These are phyloP conservation scores for Backusella sp. DNA, from an alignment of 192 early-diverging fungal genomes.

Conservation along the genomic window DNA sequence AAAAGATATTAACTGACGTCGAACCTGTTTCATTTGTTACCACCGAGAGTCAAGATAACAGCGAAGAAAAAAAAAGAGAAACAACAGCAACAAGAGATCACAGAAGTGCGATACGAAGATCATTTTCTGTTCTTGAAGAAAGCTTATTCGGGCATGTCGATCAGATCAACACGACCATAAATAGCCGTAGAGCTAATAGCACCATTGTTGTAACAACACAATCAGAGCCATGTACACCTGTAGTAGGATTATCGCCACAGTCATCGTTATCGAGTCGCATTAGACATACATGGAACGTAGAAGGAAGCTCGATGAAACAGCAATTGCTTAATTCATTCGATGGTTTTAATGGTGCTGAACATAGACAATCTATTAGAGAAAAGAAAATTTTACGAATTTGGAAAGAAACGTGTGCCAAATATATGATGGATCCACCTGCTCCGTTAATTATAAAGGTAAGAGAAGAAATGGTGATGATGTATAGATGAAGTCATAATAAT, in stretches of 20 bases:
- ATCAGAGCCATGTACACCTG: conserved; percentile 1
- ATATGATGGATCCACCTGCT: background rate
- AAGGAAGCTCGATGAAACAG: background rate
- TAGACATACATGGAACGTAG: background rate
- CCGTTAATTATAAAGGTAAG: background rate
- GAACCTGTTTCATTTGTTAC: background rate
- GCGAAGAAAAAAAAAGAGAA: background rate
- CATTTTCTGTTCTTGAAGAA: conserved; percentile 3
- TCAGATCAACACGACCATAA: background rate
- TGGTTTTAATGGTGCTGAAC: background rate
- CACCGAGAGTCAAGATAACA: background rate
- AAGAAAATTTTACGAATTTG: background rate
- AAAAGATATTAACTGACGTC: background rate
- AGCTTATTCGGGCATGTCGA: background rate
- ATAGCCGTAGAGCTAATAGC: background rate
- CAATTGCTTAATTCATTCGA: background rate
- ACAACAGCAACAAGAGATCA: background rate
- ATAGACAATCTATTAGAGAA: conserved; percentile 11
- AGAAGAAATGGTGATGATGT: background rate
- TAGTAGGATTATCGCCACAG: background rate
- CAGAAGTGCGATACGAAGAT: conserved; percentile 7
- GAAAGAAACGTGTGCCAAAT: background rate
- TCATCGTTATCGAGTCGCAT: background rate
- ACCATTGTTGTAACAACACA: background rate
- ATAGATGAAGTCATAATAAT: background rate